Evolutionary conservation across 75 land plant genomes (phyloP), one percentile per base, ranked within the genome.

Genomic region (Pinus albicaulis): DNA sequence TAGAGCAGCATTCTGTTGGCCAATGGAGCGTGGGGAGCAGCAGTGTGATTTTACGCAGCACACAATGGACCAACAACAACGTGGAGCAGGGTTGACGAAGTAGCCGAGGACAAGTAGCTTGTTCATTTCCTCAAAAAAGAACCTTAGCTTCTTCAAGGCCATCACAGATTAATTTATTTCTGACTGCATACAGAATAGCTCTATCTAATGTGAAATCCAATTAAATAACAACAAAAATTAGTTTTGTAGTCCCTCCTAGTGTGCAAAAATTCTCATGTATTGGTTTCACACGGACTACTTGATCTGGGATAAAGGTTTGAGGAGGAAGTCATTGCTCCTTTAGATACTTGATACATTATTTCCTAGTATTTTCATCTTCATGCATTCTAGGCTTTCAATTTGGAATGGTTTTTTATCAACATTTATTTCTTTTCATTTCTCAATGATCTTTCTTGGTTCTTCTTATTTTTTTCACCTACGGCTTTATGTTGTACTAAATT

Each of bases 311-410:
- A 76, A 97, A 97, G 25, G 98, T 97, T 84, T 82, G 88, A 70
- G 99, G 99, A 72, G 95, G 95, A 78, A 94, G 88, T 56, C 98
- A 83, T 72, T 97, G 99, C 58, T 94, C 98, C 86, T 97, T 97
- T 83, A 97, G 78, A 82, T 97, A 97, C 99, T 97, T 97, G 72
- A 97, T 97, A 72, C 99, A 97, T 77, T 97, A 98, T 74, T 97
- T 97, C 74, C 95, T 98, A 7, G 98, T 94, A 56, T 70, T 65
- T 71, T 97, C 99, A 87, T 97, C 98, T 70, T 97, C 95, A n/a
- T n/a, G n/a, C n/a, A n/a, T n/a, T n/a, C n/a, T n/a, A n/a, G n/a
- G n/a, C n/a, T n/a, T n/a, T n/a, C n/a, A n/a, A n/a, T n/a, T n/a
- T n/a, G n/a, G n/a, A n/a, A n/a, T n/a, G n/a, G n/a, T n/a, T n/a